Percentiles rank a stretch among this genome's conserved stretches.
These are phyloP conservation scores for Hirschfeldia incana DNA, from an alignment of 345 rosid genomes.

Conservation along the genomic window DNA sequence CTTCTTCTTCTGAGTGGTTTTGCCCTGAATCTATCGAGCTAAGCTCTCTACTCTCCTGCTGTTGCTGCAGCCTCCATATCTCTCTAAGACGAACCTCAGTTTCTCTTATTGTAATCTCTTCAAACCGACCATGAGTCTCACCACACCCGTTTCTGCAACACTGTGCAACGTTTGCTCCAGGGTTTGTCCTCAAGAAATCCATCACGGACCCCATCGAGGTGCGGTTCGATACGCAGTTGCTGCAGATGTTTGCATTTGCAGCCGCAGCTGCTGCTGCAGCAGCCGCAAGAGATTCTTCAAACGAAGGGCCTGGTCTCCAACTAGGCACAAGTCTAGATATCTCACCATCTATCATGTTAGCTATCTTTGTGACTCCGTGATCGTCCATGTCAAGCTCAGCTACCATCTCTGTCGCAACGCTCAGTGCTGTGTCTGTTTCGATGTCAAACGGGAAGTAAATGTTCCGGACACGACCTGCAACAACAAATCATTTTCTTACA, in stretches of 20 bases:
- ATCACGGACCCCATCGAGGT: conserved; percentile 83
- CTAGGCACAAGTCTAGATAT: conserved; percentile 76
- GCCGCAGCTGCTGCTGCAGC: conserved; percentile 40
- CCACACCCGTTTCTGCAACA: conserved; percentile 76
- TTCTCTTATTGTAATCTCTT: conserved; percentile 65
- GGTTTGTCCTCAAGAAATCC: conserved; percentile 67
- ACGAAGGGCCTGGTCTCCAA: conserved; percentile 76
- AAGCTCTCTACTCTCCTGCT: conserved; percentile 72
- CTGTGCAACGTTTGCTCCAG: conserved; percentile 52
- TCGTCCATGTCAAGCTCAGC: conserved; percentile 86
- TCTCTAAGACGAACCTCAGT: conserved; percentile 62
- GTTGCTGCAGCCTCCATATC: conserved; percentile 68
- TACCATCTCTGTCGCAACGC: conserved; percentile 97
- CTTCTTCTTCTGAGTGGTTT: conserved; percentile 76
- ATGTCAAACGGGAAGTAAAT: conserved; percentile 88
- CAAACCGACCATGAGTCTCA: conserved; percentile 90
- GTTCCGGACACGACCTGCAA: conserved; percentile 75
- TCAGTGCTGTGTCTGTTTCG: conserved; percentile 80
- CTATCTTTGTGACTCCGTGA: conserved; percentile 85
- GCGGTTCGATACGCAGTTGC: conserved; percentile 75
- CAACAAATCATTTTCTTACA: not conserved
- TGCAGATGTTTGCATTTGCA: conserved; percentile 57
- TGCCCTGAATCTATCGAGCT: conserved; percentile 69
- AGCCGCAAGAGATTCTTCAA: conserved; percentile 57
- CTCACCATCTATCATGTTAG: conserved; percentile 93